These are phyloP conservation scores for Podila verticillata DNA, from an alignment of 192 early-diverging fungal species.

Conservation along the genomic window DNA sequence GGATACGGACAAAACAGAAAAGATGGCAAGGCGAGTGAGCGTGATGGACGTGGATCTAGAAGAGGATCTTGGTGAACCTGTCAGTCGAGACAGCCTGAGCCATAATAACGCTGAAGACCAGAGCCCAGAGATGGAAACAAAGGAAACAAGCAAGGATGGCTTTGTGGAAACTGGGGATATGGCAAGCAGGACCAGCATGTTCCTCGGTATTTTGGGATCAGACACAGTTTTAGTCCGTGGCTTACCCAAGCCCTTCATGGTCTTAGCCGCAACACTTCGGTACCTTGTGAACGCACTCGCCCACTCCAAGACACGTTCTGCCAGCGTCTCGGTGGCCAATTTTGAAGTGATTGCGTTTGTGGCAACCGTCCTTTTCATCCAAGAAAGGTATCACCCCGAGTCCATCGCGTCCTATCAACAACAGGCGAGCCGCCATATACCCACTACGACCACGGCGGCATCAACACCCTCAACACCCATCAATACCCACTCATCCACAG, in stretches of 20 bases:
- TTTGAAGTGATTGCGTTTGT: constrained; percentile 61
- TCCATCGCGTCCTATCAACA: constrained; percentile 5
- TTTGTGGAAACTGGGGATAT: constrained; percentile 5
- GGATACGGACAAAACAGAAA: background rate
- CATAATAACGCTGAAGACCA: no score
- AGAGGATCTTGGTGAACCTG: background rate
- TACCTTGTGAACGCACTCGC: constrained; percentile 53
- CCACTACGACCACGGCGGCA: constrained; percentile 7
- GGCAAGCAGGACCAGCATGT: constrained; percentile 40
- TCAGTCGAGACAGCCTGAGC: background rate
- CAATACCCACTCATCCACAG: background rate
- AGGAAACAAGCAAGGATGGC: background rate
- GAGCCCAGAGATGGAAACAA: background rate
- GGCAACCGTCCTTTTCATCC: constrained; percentile 48
- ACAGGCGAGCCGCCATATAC: constrained; percentile 12
- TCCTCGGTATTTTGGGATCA: constrained; percentile 34
- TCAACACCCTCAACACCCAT: constrained; percentile 3
- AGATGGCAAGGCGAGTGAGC: constrained; percentile 10
- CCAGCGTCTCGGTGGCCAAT: constrained; percentile 42
- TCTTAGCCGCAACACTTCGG: constrained; percentile 50
- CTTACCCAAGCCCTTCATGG: constrained; percentile 29
- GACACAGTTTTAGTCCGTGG: constrained; percentile 24
- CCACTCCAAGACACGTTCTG: constrained; percentile 35
- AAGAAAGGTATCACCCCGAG: constrained; percentile 34
- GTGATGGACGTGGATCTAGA: constrained; percentile 12